A percentile compares a stretch with the other conserved stretches of the same genome.
Evolutionary conservation across 2,329 filamentous ascomycete genomes (phyloP).

Genomic region (Alternaria sp.): DNA sequence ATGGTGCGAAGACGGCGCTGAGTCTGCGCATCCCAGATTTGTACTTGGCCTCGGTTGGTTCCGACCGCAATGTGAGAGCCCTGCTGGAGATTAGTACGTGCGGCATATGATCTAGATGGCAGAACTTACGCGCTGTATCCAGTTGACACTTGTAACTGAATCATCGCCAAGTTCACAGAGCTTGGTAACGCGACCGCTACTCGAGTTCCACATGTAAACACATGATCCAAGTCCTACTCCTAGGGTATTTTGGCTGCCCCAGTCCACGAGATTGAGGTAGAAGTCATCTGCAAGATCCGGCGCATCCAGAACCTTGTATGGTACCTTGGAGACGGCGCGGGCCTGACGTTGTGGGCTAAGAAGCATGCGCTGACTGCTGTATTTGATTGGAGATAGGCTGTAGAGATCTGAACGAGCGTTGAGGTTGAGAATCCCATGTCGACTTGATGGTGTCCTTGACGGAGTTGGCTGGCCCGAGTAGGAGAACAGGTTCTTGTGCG

Average conservation of each 20-base stretch:
- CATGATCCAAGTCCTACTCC: slow-evolving; percentile 91
- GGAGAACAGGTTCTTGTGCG: slow-evolving; percentile 95
- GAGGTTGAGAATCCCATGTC: slow-evolving; percentile 80
- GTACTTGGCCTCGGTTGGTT: slow-evolving; percentile 90
- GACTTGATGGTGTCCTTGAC: slow-evolving; percentile 85
- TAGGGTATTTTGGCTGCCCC: slow-evolving; percentile 93
- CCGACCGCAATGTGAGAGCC: slow-evolving; percentile 96
- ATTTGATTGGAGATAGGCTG: slow-evolving; percentile 90
- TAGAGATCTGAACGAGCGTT: slow-evolving; percentile 93
- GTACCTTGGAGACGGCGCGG: slow-evolving; percentile 90
- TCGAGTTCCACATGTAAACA: slow-evolving; percentile 98
- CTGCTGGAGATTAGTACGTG: slow-evolving; percentile 40
- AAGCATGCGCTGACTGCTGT: slow-evolving; percentile 91
- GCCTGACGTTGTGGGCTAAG: slow-evolving; percentile 88
- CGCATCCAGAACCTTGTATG: slow-evolving; percentile 96
- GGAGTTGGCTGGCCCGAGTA: slow-evolving; percentile 89
- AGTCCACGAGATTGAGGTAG: slow-evolving; percentile 96
- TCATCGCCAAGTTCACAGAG: slow-evolving; percentile 92
- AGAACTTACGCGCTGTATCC: slow-evolving; percentile 80
- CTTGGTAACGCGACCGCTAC: slow-evolving; percentile 88
- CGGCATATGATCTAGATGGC: neutral
- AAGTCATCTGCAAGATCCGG: slow-evolving; percentile 97
- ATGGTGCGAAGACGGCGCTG: slow-evolving; percentile 87
- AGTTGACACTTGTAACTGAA: slow-evolving; percentile 93
- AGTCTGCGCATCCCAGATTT: slow-evolving; percentile 96